Evolutionary conservation across 148 eudicot genomes (phyloP).

Genomic region (Agrostemma githago): DNA sequence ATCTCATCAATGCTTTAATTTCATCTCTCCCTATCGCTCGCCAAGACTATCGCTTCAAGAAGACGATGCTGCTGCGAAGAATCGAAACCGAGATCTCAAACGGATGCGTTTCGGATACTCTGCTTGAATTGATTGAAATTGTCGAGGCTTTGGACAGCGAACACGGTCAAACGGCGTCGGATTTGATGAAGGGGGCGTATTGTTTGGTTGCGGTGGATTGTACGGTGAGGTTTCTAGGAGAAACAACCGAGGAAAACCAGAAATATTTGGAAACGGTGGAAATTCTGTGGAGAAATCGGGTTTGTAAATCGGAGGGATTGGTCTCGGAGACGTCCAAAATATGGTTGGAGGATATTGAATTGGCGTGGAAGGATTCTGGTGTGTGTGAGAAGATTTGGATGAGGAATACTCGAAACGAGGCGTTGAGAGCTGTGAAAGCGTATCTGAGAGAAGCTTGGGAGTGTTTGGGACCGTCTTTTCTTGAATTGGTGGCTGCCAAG

Average conservation of each 20-base stretch:
- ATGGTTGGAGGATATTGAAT: constrained; percentile 52
- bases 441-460: constrained; percentile 51
- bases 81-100: constrained; percentile 36
- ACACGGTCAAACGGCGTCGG: constrained; percentile 25
- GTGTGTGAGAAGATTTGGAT: constrained; percentile 29
- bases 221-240: constrained; percentile 40
- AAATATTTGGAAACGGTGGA: constrained; percentile 44
- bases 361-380: constrained; percentile 40
- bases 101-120: constrained; percentile 28
- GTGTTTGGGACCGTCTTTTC: constrained; percentile 54
- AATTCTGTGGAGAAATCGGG: constrained; percentile 52
- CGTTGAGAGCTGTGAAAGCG: constrained; percentile 34
- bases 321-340: constrained; percentile 37
- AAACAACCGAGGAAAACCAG: constrained; percentile 21
- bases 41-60: constrained; percentile 30
- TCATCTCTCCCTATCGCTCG: constrained; percentile 33
- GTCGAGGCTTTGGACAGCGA: constrained; percentile 36
- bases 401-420: constrained; percentile 43
- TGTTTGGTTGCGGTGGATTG: constrained; percentile 60
- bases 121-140: constrained; percentile 42
- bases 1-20: constrained; percentile 26
- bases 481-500: constrained; percentile 39
- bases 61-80: constrained; percentile 39
- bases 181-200: constrained; percentile 49
- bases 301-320: constrained; percentile 40